These are phyloP conservation scores for Fusarium fracticaudum DNA, from an alignment of 2,329 filamentous ascomycete genomes.

Conservation along the genomic window DNA sequence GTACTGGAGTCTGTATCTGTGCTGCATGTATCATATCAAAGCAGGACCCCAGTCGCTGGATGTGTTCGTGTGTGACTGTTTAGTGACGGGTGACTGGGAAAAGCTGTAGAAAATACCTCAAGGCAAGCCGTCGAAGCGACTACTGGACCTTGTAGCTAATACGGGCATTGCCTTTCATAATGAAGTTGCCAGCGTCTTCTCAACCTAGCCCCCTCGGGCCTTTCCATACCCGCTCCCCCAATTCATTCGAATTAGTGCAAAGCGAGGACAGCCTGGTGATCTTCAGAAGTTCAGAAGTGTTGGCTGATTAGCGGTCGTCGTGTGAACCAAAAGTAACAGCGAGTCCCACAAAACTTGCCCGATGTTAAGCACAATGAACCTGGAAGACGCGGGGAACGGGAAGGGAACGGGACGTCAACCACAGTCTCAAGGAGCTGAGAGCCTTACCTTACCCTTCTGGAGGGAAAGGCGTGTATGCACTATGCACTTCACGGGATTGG, in stretches of 20 bases:
- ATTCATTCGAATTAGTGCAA: conserved; percentile 9
- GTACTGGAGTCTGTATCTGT: background rate
- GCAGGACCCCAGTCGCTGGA: background rate
- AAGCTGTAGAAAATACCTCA: conserved; percentile 28
- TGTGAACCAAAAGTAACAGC: conserved; percentile 2
- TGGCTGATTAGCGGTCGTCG: conserved; percentile 3
- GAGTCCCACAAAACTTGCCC: conserved; percentile 12
- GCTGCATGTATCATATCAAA: conserved; percentile 8
- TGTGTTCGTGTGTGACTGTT: background rate
- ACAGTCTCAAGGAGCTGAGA: conserved; percentile 13
- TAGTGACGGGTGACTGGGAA: background rate
- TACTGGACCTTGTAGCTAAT: background rate
- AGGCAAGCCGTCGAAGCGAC: background rate
- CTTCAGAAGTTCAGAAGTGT: background rate
- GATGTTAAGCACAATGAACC: conserved; percentile 11
- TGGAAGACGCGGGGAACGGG: conserved; percentile 19
- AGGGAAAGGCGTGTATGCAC: background rate
- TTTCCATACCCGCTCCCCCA: conserved; percentile 31
- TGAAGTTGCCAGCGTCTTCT: background rate
- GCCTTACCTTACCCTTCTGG: conserved; percentile 20
- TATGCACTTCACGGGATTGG: conserved; percentile 2
- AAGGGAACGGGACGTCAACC: conserved; percentile 15
- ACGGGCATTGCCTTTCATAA: background rate
- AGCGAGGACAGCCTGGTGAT: conserved; percentile 9
- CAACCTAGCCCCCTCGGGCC: conserved; percentile 18